Conservation (phyloP, 805 yeast species). For the Candida bentonensis region DNA sequence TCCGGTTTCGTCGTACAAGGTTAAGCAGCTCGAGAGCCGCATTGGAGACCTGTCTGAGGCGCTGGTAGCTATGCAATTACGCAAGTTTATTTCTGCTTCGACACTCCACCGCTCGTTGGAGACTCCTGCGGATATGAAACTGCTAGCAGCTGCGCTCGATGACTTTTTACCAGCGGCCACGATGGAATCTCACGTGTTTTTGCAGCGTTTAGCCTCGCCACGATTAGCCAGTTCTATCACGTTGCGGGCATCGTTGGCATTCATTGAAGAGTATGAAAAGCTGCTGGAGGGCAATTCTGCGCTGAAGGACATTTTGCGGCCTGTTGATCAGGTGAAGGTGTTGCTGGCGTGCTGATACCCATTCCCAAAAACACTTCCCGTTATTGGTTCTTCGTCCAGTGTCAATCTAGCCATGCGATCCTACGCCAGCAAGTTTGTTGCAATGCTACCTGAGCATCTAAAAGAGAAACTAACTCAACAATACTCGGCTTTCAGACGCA, state of each 20-base stretch:
- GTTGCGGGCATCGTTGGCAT: conserved; percentile 16
- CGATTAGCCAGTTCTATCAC: conserved; percentile 17
- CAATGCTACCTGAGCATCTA: no score
- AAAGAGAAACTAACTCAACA: no score
- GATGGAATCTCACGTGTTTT: conserved; percentile 16
- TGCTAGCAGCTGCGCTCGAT: conserved; percentile 15
- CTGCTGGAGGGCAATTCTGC: conserved; percentile 12
- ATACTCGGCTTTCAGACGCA: no score
- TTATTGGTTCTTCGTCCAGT: no score
- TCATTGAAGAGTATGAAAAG: conserved; percentile 16
- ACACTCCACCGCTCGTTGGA: conserved; percentile 5
- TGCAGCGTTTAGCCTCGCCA: conserved; percentile 20
- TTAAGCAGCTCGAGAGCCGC: conserved; percentile 14
- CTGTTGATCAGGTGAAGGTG: conserved; percentile 16
- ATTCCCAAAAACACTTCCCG: no score
- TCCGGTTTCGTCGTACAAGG: conserved; percentile 14
- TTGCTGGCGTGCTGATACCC: conserved; percentile 12
- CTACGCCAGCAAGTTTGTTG: no score
- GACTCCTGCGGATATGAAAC: conserved; percentile 6
- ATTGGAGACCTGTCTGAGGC: conserved; percentile 15
- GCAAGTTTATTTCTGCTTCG: conserved; percentile 9
- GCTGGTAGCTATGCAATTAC: conserved; percentile 12
- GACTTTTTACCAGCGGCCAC: conserved; percentile 22
- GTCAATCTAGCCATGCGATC: no score
- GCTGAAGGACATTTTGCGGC: conserved; percentile 11